Percentiles rank a stretch among this genome's conserved stretches.
These are phyloP conservation scores for Endocarpon pusillum DNA, from an alignment of 495 filamentous ascomycete species.

Conservation along the genomic window DNA sequence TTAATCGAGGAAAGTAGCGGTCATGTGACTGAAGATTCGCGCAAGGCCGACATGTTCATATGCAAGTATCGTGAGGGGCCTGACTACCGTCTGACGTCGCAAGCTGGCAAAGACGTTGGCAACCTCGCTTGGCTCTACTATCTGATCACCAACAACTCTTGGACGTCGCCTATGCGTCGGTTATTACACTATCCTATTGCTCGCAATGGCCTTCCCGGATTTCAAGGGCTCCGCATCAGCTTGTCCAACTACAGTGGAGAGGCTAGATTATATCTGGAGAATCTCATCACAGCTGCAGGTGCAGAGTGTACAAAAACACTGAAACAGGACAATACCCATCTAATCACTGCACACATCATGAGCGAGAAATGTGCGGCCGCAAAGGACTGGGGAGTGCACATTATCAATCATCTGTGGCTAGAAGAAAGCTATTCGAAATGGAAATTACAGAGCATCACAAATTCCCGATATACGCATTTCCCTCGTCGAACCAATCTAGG, in stretches of 20 bases:
- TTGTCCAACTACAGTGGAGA: slow-evolving; percentile 94
- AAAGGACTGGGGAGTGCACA: slow-evolving; percentile 75
- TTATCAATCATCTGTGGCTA: slow-evolving; percentile 92
- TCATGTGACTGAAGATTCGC: slow-evolving; percentile 43
- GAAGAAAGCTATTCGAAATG: slow-evolving; percentile 93
- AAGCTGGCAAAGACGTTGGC: slow-evolving; percentile 62
- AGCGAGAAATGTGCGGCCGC: slow-evolving; percentile 89
- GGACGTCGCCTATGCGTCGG: slow-evolving; percentile 63
- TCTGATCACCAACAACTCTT: slow-evolving; percentile 72
- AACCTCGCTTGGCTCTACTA: slow-evolving; percentile 89
- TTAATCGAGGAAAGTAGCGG: slow-evolving; percentile 57
- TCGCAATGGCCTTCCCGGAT: slow-evolving; percentile 56
- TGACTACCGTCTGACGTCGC: slow-evolving; percentile 61
- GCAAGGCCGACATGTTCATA: slow-evolving; percentile 62
- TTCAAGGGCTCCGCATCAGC: slow-evolving; percentile 58
- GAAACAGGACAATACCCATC: slow-evolving; percentile 84
- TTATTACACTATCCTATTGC: slow-evolving; percentile 83
- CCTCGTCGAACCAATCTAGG: slow-evolving; percentile 78
- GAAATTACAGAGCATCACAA: slow-evolving; percentile 45
- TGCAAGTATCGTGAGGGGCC: slow-evolving; percentile 73
- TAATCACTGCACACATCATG: slow-evolving; percentile 72
- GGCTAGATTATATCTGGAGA: slow-evolving; percentile 83
- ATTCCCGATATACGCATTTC: slow-evolving; percentile 63
- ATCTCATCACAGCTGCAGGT: slow-evolving; percentile 65
- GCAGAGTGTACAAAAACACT: slow-evolving; percentile 82